These are phyloP conservation scores for Lentinula novae-zelandiae DNA, from an alignment of 1,284 basidiomycete genomes.

Conservation along the genomic window DNA sequence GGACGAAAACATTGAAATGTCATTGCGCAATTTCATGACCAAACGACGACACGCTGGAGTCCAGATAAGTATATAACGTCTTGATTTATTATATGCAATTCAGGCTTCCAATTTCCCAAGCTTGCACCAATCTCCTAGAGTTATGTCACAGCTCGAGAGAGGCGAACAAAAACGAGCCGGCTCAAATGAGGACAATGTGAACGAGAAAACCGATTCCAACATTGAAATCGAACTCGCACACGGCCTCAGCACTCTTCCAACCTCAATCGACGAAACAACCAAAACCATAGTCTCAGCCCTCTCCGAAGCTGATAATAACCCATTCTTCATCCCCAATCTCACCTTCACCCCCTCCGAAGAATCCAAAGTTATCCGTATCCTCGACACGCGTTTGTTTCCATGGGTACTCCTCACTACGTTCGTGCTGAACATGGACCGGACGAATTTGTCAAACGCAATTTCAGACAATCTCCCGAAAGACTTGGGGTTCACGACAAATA, in stretches of 20 bases:
- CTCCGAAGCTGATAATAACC: constrained; percentile 9
- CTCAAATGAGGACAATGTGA: too few species aligned
- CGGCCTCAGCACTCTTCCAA: too few species aligned
- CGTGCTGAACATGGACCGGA: constrained; percentile 37
- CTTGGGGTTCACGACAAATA: constrained; percentile 34
- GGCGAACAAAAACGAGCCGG: background rate
- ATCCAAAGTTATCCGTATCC: constrained; percentile 26
- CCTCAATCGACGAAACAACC: background rate
- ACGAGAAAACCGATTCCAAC: too few species aligned
- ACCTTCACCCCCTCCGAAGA: constrained; percentile 30
- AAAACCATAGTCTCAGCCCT: background rate
- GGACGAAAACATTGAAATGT: background rate
- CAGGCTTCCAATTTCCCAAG: background rate
- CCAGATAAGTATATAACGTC: too few species aligned
- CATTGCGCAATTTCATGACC: constrained; percentile 4
- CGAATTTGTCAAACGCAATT: constrained; percentile 36
- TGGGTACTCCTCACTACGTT: constrained; percentile 35
- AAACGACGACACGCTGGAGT: background rate
- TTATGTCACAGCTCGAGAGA: background rate
- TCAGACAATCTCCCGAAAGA: constrained; percentile 33
- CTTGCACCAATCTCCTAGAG: background rate
- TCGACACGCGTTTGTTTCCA: constrained; percentile 31
- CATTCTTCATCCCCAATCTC: constrained; percentile 26
- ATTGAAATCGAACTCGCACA: too few species aligned
- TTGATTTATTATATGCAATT: too few species aligned